These are phyloP conservation scores for Filosporella fistucella DNA, from an alignment of 495 filamentous ascomycete genomes.

Conservation along the genomic window DNA sequence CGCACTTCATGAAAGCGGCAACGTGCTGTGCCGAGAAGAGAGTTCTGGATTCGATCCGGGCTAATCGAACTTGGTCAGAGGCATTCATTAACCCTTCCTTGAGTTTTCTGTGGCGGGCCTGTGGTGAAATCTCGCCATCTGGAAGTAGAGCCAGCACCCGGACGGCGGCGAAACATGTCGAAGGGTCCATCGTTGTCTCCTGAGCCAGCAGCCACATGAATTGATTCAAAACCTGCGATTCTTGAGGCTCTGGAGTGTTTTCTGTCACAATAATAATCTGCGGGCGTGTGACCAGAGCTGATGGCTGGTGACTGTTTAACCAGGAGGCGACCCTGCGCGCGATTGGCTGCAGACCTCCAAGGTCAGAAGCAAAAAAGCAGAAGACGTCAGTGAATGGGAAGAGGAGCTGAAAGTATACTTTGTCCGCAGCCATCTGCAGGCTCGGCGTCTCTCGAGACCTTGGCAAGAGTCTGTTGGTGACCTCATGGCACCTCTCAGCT, in stretches of 20 bases:
- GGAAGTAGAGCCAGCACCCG: not conserved
- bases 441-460: not conserved
- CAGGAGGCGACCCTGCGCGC: not conserved
- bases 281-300: not conserved
- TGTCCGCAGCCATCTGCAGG: not conserved
- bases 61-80: slow-evolving; percentile 1
- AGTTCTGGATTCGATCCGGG: slow-evolving; percentile 7
- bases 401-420: slow-evolving; percentile 2
- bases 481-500: not conserved
- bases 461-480: not conserved
- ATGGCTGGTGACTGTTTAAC: not conserved
- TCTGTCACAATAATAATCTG: slow-evolving; percentile 7
- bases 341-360: slow-evolving; percentile 3
- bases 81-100: slow-evolving; percentile 7
- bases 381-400: slow-evolving; percentile 12
- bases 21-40: slow-evolving; percentile 9
- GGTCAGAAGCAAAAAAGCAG: slow-evolving; percentile 9
- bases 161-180: not conserved
- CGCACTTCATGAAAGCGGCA: slow-evolving; percentile 13
- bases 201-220: slow-evolving; percentile 1
- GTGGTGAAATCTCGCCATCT: not conserved
- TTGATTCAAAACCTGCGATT: not conserved
- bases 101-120: slow-evolving; percentile 2
- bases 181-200: not conserved
- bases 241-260: not conserved